Base-by-base conservation (phyloP, 1,139 yeast genomes). In the Geotrichum histeridarum region DNA sequence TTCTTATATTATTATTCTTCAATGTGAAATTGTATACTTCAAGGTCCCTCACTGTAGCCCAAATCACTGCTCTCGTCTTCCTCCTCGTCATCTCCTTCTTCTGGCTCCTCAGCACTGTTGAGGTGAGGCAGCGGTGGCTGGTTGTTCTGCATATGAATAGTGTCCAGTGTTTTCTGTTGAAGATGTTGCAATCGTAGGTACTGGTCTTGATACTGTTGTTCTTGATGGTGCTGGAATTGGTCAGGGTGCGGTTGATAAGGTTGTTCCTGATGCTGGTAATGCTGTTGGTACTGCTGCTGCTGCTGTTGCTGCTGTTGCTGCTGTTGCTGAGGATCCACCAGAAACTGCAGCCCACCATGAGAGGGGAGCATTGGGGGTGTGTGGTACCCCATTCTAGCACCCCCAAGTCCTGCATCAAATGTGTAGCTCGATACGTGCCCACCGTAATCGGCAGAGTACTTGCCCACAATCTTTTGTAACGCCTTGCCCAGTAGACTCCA, bases 401-500 rank as follows among this genome's bases (percentile, higher is more conserved):
- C n/a, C 12, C 37, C 48, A 7, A 27, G 14, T 2, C 46, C 46
- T 22, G 27, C 27, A 32, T 32, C 38, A 33, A 9, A 32, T 9
- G 27, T 15, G 17, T 8, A 11, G 30, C 31, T 12, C 15, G 39
- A 44, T 4, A 44, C 48, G 15, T 44, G 48, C 4, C 50, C 54
- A 9, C 55, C 52, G 50, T 65, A 64, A 52, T 65, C 68, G 4
- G 71, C 72, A 9, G 71, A 67, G 64, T 84, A 84, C 67, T 84
- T 84, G 44, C 83, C 74, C 48, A 83, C 74, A n/a, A 84, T 84
- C 63, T 81, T 83, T 42, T 73, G 70, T 51, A 84, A 66, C 0
- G 90, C 89, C 44, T 70, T 73, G 43, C 73, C 76, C 37, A 84
- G 70, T 54, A 77, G 75, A 22, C 69, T 63, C 90, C 90, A 84